Percentiles rank a stretch among this genome's conserved stretches.
Conservation (phyloP, 495 filamentous ascomycete species). For the Entonaema liquescens region DNA sequence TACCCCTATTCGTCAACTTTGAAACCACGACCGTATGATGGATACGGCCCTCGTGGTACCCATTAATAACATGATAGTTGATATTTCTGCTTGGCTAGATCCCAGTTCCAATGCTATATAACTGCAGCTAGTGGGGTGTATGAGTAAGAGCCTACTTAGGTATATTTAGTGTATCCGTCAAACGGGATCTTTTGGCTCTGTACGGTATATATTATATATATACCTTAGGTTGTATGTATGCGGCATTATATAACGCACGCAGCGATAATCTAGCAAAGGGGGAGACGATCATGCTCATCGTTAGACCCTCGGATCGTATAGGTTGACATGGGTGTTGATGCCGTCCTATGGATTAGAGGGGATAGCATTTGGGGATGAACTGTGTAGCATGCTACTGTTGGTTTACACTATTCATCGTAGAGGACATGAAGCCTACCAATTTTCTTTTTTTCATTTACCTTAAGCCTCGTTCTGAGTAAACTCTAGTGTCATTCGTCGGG, state of each 20-base stretch:
- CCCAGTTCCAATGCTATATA: neutral
- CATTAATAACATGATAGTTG: conserved; percentile 4
- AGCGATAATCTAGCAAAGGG: neutral
- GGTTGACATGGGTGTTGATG: neutral
- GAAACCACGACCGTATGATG: neutral
- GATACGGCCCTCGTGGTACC: neutral
- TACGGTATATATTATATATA: neutral
- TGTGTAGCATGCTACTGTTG: neutral
- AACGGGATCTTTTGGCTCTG: neutral
- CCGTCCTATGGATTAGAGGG: neutral
- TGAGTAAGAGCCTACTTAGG: neutral
- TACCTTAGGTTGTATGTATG: neutral
- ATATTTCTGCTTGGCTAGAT: neutral
- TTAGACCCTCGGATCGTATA: neutral
- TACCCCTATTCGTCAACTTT: conserved; percentile 5
- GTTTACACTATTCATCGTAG: neutral
- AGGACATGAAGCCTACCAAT: neutral
- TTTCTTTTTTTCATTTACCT: no score
- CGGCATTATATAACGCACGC: neutral
- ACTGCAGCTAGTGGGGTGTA: neutral
- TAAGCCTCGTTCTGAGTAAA: neutral
- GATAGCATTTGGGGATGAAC: neutral
- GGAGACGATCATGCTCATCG: neutral
- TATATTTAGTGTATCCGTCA: neutral
- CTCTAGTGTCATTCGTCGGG: neutral